These are phyloP conservation scores for Sphaerobolus stellatus DNA, from an alignment of 1,284 basidiomycete genomes.

Conservation along the genomic window DNA sequence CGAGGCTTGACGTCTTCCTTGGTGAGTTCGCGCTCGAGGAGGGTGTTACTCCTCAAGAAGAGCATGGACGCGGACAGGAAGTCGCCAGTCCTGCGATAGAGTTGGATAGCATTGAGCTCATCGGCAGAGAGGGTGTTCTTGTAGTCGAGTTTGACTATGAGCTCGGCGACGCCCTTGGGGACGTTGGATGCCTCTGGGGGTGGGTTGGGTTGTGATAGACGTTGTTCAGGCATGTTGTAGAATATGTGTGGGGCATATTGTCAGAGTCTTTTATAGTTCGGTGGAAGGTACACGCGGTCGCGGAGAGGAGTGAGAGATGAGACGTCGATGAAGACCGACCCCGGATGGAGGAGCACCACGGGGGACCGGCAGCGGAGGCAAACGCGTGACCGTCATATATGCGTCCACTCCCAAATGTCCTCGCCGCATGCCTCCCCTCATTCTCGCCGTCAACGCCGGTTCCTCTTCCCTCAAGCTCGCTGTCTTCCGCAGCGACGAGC, in stretches of 20 bases:
- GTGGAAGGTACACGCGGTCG: not conserved
- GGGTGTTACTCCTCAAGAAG: slow-evolving; percentile 74
- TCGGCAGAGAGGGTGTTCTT: slow-evolving; percentile 45
- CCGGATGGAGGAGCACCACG: not conserved
- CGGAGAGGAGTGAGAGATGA: no score
- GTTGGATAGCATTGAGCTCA: slow-evolving; percentile 50
- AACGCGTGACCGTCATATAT: not conserved
- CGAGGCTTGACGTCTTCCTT: slow-evolving; percentile 75
- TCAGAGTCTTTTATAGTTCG: not conserved
- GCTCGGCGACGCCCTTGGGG: slow-evolving; percentile 49
- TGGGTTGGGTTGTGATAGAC: slow-evolving; percentile 56
- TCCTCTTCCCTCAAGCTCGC: slow-evolving; percentile 79
- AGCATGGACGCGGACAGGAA: slow-evolving; percentile 79
- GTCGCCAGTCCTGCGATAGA: slow-evolving; percentile 59
- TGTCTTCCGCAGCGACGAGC: slow-evolving; percentile 43
- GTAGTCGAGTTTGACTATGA: slow-evolving; percentile 42
- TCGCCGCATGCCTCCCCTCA: slow-evolving; percentile 25
- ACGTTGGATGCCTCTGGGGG: slow-evolving; percentile 61
- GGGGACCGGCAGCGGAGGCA: not conserved
- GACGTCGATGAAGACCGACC: not conserved
- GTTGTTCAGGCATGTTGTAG: slow-evolving; percentile 55
- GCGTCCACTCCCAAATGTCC: not conserved
- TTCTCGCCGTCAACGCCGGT: slow-evolving; percentile 69
- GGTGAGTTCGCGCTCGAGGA: slow-evolving; percentile 59
- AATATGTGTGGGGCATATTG: not conserved